Evolutionary conservation across 352 stramenopile species (phyloP), one percentile per base, ranked within the genome.

Genomic region (Phytophthora colocasiae): DNA sequence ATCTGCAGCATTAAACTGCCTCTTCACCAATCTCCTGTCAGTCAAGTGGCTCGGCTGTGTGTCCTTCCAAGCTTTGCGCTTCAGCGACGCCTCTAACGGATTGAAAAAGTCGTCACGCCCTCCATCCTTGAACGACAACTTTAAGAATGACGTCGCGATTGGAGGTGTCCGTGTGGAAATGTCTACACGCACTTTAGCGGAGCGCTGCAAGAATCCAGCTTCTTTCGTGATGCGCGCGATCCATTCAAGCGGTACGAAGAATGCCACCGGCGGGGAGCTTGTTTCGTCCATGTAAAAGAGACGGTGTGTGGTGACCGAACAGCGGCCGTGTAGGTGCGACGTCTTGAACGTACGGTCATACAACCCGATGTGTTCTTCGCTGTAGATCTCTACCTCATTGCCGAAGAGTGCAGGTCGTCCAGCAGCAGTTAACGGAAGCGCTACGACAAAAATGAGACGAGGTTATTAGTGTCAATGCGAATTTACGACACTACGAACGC

Each of bases 341-440:
- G 88, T 93, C 76, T 96, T 96, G 44, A 89, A 76, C 39, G 72
- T 84, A 58, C 89, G 78, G 63, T 96, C 86, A 65, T 96, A 96
- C 45, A 96, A 69, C 11, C 80, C 85, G 60, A 96, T 93, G 52
- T 92, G 73, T 60, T 92, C 85, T 46, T 96, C 83, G 47, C 80
- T 91, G 73, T 96, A 96, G 61, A 96, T 92, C 65, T 96, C 88
- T n/a, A 95, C 88, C 40, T 96, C 88, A 24, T 78, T 90, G 10
- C 74, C 79, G 50, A 91, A 92, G 32, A 96, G 83, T 52, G 77
- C 76, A 3, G 88, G 88, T 3, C 88, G 83, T 0, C 88, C 88
- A 1, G 86, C 84, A 4, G 81, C 71, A 24, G 84, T 95, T 24
- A 96, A 68, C 17, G 81, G 73, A 53, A 96, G 73, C 27, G 78